Percentiles rank a stretch among this genome's conserved stretches.
These are phyloP conservation scores for maize (Zea mays) DNA, from an alignment of 176 grass and related monocot species.

Conservation along the genomic window DNA sequence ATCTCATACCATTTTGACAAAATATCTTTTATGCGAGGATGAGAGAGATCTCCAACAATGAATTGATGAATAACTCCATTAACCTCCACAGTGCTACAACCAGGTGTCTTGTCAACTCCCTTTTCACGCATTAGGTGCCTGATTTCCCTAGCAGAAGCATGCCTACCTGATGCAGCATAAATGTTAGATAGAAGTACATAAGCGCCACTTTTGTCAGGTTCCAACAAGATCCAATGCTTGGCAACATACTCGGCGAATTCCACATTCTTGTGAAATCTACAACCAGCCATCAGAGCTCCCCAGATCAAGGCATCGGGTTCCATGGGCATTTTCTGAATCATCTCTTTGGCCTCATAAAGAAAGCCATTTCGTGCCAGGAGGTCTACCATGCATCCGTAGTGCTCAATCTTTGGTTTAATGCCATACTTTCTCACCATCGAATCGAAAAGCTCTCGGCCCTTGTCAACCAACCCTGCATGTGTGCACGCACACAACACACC, in stretches of 20 bases:
- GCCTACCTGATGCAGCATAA: constrained; percentile 51
- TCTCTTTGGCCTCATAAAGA: constrained; percentile 46
- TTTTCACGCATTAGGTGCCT: constrained; percentile 51
- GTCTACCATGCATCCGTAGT: constrained; percentile 61
- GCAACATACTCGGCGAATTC: constrained; percentile 49
- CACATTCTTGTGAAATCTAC: constrained; percentile 60
- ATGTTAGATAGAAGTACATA: constrained; percentile 57
- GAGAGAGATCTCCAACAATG: constrained; percentile 62
- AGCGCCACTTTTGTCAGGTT: constrained; percentile 57
- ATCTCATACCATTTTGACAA: constrained; percentile 59
- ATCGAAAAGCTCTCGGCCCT: constrained; percentile 46
- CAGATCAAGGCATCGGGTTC: constrained; percentile 61
- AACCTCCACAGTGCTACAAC: constrained; percentile 59
- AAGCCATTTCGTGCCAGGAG: constrained; percentile 58
- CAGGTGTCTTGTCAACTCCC: constrained; percentile 56
- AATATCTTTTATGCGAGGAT: constrained; percentile 56
- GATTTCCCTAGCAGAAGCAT: constrained; percentile 47
- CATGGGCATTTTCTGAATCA: constrained; percentile 56
- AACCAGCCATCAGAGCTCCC: constrained; percentile 63
- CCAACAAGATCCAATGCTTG: constrained; percentile 55
- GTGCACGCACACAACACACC: constrained; percentile 48
- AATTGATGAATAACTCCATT: constrained; percentile 59
- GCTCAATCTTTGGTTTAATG: constrained; percentile 57
- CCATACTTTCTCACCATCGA: constrained; percentile 50
- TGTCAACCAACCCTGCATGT: constrained; percentile 51